These are phyloP conservation scores for Trichoderma semiorbis DNA, from an alignment of 2,329 filamentous ascomycete genomes.

Conservation along the genomic window DNA sequence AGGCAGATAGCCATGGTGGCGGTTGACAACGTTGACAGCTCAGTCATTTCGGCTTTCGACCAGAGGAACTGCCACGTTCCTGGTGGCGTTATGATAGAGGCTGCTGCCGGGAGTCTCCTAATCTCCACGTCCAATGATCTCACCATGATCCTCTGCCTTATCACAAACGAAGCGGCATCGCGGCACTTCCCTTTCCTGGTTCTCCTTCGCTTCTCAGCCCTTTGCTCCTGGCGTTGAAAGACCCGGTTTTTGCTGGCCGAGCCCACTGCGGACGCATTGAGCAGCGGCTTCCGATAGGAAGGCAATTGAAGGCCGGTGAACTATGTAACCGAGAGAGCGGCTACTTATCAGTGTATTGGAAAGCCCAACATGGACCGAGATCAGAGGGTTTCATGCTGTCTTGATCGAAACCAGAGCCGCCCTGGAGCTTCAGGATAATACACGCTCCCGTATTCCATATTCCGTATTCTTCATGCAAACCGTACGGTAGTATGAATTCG, in stretches of 20 bases:
- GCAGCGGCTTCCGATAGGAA: neutral
- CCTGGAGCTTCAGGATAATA: neutral
- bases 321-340: neutral
- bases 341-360: neutral
- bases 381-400: neutral
- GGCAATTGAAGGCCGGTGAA: neutral
- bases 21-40: neutral
- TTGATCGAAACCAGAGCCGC: neutral
- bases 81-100: constrained; percentile 13
- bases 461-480: neutral
- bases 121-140: neutral
- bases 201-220: neutral
- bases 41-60: neutral
- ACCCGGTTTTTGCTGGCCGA: neutral
- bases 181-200: neutral
- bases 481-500: neutral
- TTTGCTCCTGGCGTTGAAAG: neutral
- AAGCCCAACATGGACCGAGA: neutral
- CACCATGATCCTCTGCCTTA: neutral
- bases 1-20: neutral
- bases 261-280: neutral
- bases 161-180: neutral
- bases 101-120: neutral
- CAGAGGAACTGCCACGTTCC: constrained; percentile 3
- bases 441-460: neutral